Conservation (phyloP, 208 protist genomes). For the Trypanosoma grayi region DNA sequence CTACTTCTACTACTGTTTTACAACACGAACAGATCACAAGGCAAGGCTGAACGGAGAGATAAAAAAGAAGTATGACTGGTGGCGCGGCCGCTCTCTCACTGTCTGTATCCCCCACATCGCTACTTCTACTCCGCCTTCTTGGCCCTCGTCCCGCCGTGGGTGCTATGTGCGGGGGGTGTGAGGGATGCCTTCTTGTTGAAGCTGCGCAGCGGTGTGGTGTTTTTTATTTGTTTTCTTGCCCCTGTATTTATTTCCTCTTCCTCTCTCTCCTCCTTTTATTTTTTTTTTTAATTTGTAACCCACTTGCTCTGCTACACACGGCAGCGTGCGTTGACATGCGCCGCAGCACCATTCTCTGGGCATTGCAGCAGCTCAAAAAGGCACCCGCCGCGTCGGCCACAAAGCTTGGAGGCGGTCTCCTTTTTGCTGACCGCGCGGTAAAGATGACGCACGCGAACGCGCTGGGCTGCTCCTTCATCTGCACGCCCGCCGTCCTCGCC, state of each 20-base stretch:
- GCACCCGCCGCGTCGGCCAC: background rate
- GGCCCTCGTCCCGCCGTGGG: too few relatives aligned
- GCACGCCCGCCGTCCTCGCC: constrained; percentile 42
- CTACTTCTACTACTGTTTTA: too few relatives aligned
- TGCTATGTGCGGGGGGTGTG: too few relatives aligned
- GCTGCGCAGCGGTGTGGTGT: constrained; percentile 6
- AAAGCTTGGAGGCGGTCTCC: constrained; percentile 26
- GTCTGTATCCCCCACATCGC: too few relatives aligned
- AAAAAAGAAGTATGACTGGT: too few relatives aligned
- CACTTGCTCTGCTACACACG: too few relatives aligned
- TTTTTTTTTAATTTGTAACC: background rate
- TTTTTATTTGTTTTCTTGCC: constrained; percentile 14
- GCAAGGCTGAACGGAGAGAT: too few relatives aligned
- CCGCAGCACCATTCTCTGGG: background rate
- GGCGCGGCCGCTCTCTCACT: too few relatives aligned
- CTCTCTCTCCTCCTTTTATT: constrained; percentile 15
- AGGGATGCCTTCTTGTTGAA: too few relatives aligned
- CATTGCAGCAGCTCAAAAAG: background rate
- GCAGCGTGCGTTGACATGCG: constrained; percentile 12
- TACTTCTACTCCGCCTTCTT: too few relatives aligned
- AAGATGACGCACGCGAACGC: constrained; percentile 44
- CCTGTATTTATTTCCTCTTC: constrained; percentile 10
- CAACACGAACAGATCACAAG: too few relatives aligned
- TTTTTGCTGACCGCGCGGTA: constrained; percentile 75
- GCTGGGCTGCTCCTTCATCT: constrained; percentile 49